Evolutionary conservation across 164 flowering plant genomes (phyloP).

Genomic region (Chloranthus sessilifolius): DNA sequence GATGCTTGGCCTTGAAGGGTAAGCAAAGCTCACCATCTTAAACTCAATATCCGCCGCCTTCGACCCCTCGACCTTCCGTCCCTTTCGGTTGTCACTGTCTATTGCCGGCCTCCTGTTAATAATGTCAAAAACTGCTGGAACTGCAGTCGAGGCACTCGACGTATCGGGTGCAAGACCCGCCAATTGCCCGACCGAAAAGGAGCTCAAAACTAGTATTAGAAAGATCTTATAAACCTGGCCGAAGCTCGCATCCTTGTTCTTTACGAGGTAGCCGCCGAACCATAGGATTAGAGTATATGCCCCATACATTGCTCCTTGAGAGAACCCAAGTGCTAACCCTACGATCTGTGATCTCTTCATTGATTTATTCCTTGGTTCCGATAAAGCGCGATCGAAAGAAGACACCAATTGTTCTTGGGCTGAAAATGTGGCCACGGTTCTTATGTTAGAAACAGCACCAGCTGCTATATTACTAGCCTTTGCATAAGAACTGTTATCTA

Average conservation of each 20-base stretch:
- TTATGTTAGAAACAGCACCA: constrained; percentile 58
- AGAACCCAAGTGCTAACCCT: constrained; percentile 56
- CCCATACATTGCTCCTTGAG: constrained; percentile 79
- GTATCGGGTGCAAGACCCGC: constrained; percentile 84
- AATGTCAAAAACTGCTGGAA: constrained; percentile 49
- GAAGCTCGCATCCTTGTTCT: constrained; percentile 28
- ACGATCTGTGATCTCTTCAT: constrained; percentile 44
- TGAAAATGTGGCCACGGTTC: constrained; percentile 67
- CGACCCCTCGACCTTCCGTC: constrained; percentile 33
- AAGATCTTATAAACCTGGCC: constrained; percentile 61
- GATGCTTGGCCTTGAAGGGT: constrained; percentile 63
- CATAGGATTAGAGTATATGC: constrained; percentile 63
- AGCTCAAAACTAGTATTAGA: constrained; percentile 66
- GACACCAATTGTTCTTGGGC: constrained; percentile 48
- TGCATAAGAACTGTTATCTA: constrained; percentile 55
- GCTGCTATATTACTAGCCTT: constrained; percentile 70
- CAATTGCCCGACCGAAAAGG: constrained; percentile 76
- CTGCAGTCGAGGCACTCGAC: constrained; percentile 43
- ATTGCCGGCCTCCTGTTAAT: constrained; percentile 47
- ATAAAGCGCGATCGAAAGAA: constrained; percentile 51
- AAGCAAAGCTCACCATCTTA: constrained; percentile 54
- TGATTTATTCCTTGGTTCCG: constrained; percentile 48
- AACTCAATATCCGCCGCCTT: constrained; percentile 49
- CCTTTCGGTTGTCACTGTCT: constrained; percentile 22
- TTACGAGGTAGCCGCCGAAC: constrained; percentile 55